Base-by-base conservation (phyloP, 768 basidiomycete species). In the Psilocybe sp. region DNA sequence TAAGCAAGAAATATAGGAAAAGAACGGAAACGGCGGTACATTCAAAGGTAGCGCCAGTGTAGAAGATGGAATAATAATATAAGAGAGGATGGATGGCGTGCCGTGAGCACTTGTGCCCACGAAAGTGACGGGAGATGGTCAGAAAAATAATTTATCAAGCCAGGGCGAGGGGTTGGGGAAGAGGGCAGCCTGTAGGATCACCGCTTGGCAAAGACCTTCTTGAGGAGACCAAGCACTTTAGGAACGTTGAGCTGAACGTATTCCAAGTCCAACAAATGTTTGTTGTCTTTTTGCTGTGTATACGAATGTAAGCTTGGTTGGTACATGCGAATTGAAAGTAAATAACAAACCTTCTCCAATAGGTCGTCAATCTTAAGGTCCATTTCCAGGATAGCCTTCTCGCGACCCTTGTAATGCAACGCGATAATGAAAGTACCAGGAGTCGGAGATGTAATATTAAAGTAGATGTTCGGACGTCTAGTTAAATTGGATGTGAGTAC, bases 381-480 rank as follows among this genome's bases (percentile, higher is more conserved):
- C 97, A 98, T 98, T 78, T 99, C 97, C 34, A 98, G 80, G 60
- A 99, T 98, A 14, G 97, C 96, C 73, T 98, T 98, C 64, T 99
- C 97, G 15, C 97, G 83, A 37, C 97, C 97, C 69, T 97, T 98
- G 75, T 98, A 99, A 69, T 98, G 96, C 46, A 99, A 76, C 3
- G 96, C 97, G 56, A 99, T 99, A 67, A 99, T 95, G 69, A 98
- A 99, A 8, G 97, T 97, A 41, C 97, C 97, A 0, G 97, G 96
- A 7, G 92, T 91, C 1, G 97, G 97, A 32, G 95, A 98, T 20
- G 91, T 95, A 66, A 99, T 94, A 63, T 95, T 98, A 82, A 98
- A 98, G 74, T 95, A 98, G 58, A 98, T 98, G 68, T 97, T 96
- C 34, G 94, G 90, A 46, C 96, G 93, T 49, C 95, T 97, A 58